phyloP scores from a whole-genome alignment of 495 filamentous ascomycete species.

The Tetracladium marchalianum region DNA sequence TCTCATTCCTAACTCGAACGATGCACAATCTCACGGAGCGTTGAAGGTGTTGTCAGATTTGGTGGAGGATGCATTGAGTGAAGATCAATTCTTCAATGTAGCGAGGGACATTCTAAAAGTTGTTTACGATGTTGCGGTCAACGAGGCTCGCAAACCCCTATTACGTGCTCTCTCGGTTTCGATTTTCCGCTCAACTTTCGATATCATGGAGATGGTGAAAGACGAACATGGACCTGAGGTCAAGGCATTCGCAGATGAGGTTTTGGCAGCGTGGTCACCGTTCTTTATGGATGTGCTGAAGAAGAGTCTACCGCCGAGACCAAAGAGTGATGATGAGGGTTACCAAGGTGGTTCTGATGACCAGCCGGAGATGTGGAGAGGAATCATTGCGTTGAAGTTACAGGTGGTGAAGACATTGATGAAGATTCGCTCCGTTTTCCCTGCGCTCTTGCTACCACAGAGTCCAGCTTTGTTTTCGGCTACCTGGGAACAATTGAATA shows the following conservation, averaged over 20 bases:
- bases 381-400: constrained; percentile 74
- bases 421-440: constrained; percentile 79
- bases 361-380: constrained; percentile 51
- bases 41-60: constrained; percentile 80
- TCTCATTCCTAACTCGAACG: constrained; percentile 59
- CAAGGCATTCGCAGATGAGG: constrained; percentile 78
- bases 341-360: constrained; percentile 15
- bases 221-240: constrained; percentile 80
- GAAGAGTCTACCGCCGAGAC: constrained; percentile 50
- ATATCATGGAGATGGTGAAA: constrained; percentile 91
- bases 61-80: constrained; percentile 84
- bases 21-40: constrained; percentile 77
- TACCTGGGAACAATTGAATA: constrained; percentile 76
- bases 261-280: constrained; percentile 72
- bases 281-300: constrained; percentile 72
- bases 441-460: constrained; percentile 67
- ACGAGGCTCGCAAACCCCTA: constrained; percentile 58
- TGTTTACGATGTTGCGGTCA: constrained; percentile 71
- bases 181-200: constrained; percentile 83
- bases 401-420: constrained; percentile 89
- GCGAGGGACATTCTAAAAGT: constrained; percentile 74
- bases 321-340: constrained; percentile 25
- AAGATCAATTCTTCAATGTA: constrained; percentile 86
- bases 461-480: constrained; percentile 70
- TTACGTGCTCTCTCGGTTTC: constrained; percentile 75